Evolutionary conservation across 805 yeast genomes (phyloP), one percentile per base, ranked within the genome.

Genomic region (Wickerhamiella brachini): DNA sequence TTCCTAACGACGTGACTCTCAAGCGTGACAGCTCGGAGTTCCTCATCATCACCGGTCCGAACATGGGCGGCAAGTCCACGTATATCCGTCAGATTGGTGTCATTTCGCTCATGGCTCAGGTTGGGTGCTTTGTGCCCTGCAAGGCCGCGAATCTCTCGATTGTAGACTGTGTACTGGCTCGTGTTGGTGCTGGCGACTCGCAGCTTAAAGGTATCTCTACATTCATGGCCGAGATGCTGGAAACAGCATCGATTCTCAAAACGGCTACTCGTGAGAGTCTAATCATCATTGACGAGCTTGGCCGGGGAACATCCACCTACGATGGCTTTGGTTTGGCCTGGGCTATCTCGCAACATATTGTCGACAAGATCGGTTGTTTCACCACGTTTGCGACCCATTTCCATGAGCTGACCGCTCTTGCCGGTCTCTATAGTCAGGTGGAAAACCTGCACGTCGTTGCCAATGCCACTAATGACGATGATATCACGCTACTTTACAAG

Each of bases 161-260:
- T 1, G 87, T 90, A 55, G 98, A 93, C 67, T 87, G 95, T 1
- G 83, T 93, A 5, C 74, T 93, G 53, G 94, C 97, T 13, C 79
- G 98, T 62, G 96, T 93, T n/a, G 98, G 98, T 10, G 97, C 98
- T 2, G 95, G 97, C 12, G 98, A 93, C 65, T 90, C 97, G 0
- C 98, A 93, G 67, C 73, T 93, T 62, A 89, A 90, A 66, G 98
- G 98, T 23, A 86, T 93, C 26, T 89, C 97, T 0, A 93, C 98
- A 0, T 93, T 93, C 61, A 85, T 85, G 85, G 85, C 95, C 24
- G 99, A 93, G 66, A 88, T 93, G 97, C 72, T 87, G 49, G 98
- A 93, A 61, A 86, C 95, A 49, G 82, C 95, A 0, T 79, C 90
- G 1, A 90, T 93, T 57, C 71, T 93, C 52, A 80, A 84, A 53